Conservation (phyloP, 352 stramenopile species). For the Saprolegnia diclina region DNA sequence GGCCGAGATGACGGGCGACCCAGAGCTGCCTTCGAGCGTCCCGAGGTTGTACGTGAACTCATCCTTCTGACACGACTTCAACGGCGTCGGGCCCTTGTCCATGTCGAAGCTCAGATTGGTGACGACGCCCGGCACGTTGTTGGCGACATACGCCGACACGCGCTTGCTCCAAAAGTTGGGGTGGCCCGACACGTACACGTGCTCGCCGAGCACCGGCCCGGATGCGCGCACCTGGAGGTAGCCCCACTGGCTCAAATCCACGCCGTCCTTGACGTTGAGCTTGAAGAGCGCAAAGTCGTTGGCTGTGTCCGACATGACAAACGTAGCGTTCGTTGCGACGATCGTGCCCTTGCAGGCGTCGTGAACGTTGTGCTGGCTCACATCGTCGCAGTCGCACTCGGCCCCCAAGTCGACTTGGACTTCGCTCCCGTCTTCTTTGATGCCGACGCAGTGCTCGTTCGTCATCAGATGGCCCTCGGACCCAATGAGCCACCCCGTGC, state of each 20-base stretch:
- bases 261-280: constrained; percentile 42
- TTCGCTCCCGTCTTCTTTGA: constrained; percentile 40
- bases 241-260: constrained; percentile 40
- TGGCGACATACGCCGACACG: background rate
- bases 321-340: constrained; percentile 30
- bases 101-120: background rate
- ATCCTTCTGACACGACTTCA: constrained; percentile 31
- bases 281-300: constrained; percentile 71
- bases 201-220: constrained; percentile 41
- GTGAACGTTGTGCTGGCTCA: constrained; percentile 31
- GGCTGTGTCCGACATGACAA: constrained; percentile 37
- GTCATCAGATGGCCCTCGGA: constrained; percentile 67
- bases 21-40: constrained; percentile 50
- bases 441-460: constrained; percentile 76
- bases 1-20: constrained; percentile 46
- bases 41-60: constrained; percentile 57
- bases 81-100: background rate
- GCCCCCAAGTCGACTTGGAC: constrained; percentile 66
- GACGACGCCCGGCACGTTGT: background rate
- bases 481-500: constrained; percentile 70
- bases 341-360: constrained; percentile 31
- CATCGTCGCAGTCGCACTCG: constrained; percentile 35
- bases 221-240: constrained; percentile 50
- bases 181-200: constrained; percentile 4
- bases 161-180: background rate